Conservation (phyloP, 768 basidiomycete species). For the Panellus pusillus region DNA sequence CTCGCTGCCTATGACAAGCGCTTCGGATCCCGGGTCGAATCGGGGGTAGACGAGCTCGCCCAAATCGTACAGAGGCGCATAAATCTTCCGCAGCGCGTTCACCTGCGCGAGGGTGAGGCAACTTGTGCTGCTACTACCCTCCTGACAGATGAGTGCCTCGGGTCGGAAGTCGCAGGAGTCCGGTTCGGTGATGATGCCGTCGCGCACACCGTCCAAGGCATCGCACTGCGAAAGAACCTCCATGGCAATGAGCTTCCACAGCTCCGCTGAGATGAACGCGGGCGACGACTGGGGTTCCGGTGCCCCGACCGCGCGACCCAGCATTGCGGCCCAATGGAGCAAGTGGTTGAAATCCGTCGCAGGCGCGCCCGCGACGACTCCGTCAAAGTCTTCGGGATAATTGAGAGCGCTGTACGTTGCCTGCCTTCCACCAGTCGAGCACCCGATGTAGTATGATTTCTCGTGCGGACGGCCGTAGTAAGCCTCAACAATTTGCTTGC, state of each 20-base stretch:
- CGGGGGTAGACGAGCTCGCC: conserved; percentile 20
- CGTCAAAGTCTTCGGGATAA: conserved; percentile 31
- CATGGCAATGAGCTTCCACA: conserved; percentile 23
- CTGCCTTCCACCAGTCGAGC: conserved; percentile 30
- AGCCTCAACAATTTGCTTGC: conserved; percentile 25
- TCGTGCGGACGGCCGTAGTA: conserved; percentile 25
- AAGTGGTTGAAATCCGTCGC: conserved; percentile 21
- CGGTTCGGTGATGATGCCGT: conserved; percentile 28
- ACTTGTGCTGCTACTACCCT: not conserved
- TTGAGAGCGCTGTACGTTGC: conserved; percentile 24
- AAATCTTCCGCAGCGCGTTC: conserved; percentile 23
- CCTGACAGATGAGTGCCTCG: conserved; percentile 19
- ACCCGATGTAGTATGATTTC: conserved; percentile 29
- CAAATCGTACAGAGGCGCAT: conserved; percentile 22
- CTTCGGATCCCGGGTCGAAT: conserved; percentile 16
- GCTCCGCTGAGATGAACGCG: conserved; percentile 15
- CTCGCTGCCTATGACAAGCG: not conserved
- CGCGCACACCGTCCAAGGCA: conserved; percentile 23
- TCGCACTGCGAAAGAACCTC: conserved; percentile 19
- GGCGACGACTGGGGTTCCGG: conserved; percentile 9
- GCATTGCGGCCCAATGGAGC: conserved; percentile 5
- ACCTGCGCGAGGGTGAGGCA: conserved; percentile 25
- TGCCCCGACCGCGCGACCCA: conserved; percentile 7
- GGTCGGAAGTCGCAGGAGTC: conserved; percentile 25
- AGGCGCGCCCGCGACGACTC: conserved; percentile 28